Percentiles rank a stretch among this genome's conserved stretches.
These are phyloP conservation scores for Boletus sp. DNA, from an alignment of 1,284 basidiomycete genomes.

Conservation along the genomic window DNA sequence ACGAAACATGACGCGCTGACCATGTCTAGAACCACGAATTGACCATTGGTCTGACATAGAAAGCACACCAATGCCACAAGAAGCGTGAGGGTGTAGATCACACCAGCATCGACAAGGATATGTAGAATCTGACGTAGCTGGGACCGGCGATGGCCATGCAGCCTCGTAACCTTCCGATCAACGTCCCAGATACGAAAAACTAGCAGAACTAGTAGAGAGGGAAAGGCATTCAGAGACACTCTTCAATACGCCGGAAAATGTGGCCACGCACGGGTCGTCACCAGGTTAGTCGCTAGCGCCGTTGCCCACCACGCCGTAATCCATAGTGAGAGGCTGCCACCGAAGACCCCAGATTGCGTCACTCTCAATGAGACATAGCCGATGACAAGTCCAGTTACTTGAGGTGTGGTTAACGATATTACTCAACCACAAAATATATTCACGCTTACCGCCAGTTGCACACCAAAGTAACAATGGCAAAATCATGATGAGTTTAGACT, in stretches of 20 bases:
- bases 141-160: conserved; percentile 2
- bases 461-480: conserved; percentile 24
- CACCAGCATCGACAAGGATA: conserved; percentile 23
- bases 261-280: conserved; percentile 17
- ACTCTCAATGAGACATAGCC: background rate
- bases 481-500: no score
- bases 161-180: conserved; percentile 5
- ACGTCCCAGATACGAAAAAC: conserved; percentile 24
- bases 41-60: conserved; percentile 1
- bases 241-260: background rate
- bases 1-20: conserved; percentile 5
- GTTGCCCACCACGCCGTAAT: conserved; percentile 14
- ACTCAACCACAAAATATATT: background rate
- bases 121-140: conserved; percentile 15
- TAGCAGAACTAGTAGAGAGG: conserved; percentile 11
- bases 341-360: conserved; percentile 9
- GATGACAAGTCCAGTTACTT: conserved; percentile 20
- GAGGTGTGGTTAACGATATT: background rate
- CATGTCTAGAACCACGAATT: conserved; percentile 20
- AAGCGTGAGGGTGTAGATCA: conserved; percentile 21
- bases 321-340: conserved; percentile 14
- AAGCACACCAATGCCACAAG: conserved; percentile 11
- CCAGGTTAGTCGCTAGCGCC: conserved; percentile 19
- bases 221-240: background rate
- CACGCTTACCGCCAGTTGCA: conserved; percentile 12